Conservation (phyloP, 768 basidiomycete genomes). For the Solioccasus polychromus region DNA sequence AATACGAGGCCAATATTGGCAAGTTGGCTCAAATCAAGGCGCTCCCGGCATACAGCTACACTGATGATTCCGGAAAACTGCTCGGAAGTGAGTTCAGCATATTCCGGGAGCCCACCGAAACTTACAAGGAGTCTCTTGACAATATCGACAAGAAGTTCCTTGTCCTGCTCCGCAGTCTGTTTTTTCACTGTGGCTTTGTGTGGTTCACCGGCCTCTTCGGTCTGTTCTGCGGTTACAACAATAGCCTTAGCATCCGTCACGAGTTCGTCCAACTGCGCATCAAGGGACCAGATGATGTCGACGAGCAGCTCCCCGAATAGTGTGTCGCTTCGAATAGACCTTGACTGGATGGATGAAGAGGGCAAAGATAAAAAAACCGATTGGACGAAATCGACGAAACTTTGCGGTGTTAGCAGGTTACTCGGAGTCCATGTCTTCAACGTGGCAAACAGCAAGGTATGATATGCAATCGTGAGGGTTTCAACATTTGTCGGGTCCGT, state of each 20-base stretch:
- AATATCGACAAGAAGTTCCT: conserved; percentile 53
- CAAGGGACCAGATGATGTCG: conserved; percentile 80
- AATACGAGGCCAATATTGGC: conserved; percentile 62
- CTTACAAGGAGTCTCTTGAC: conserved; percentile 61
- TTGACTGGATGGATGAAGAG: conserved; percentile 50
- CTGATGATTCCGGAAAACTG: conserved; percentile 62
- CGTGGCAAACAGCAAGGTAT: conserved; percentile 60
- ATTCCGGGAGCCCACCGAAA: background rate
- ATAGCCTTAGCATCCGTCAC: conserved; percentile 51
- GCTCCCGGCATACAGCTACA: conserved; percentile 64
- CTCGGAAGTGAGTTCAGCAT: conserved; percentile 1
- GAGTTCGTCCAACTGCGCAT: conserved; percentile 72
- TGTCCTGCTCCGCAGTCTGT: conserved; percentile 59
- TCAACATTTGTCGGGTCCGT: conserved; percentile 51
- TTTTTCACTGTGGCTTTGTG: conserved; percentile 43
- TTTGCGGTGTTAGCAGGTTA: conserved; percentile 43
- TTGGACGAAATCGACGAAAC: conserved; percentile 62
- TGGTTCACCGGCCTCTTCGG: conserved; percentile 20
- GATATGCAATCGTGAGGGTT: conserved; percentile 63
- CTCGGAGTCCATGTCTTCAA: conserved; percentile 55
- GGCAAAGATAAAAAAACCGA: conserved; percentile 60
- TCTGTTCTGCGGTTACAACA: conserved; percentile 32
- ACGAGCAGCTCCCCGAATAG: conserved; percentile 69
- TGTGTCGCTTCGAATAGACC: conserved; percentile 38
- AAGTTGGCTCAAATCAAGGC: conserved; percentile 66